Evolutionary conservation across 306 rosid species (phyloP).

Genomic region (Lagenaria siceraria): DNA sequence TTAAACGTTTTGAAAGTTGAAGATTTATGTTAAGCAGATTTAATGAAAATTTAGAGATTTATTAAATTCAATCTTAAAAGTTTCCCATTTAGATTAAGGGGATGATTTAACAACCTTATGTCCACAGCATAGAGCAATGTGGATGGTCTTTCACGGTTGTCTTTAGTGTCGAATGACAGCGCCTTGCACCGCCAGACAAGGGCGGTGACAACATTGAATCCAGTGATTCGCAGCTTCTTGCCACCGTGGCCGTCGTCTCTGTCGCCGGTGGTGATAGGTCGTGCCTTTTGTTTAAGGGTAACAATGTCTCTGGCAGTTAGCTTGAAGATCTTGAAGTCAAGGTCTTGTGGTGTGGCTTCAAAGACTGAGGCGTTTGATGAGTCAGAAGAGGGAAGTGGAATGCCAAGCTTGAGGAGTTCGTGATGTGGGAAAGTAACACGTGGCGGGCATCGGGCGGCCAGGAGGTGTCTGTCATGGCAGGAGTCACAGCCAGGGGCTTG

Average conservation of each 20-base stretch:
- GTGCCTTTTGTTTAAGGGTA: constrained; percentile 41
- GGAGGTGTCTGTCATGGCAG: constrained; percentile 38
- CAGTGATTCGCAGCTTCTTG: constrained; percentile 1
- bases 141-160: constrained; percentile 24
- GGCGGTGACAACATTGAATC: constrained; percentile 50
- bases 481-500: constrained; percentile 29
- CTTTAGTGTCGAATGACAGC: constrained; percentile 12
- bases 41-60: too few species aligned
- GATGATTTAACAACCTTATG: constrained; percentile 18
- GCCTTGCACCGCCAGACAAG: constrained; percentile 65
- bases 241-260: background rate
- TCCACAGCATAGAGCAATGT: constrained; percentile 53
- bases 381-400: background rate
- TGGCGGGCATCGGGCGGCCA: constrained; percentile 76
- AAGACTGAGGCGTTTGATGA: constrained; percentile 23
- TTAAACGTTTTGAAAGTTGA: too few species aligned
- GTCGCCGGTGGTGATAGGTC: background rate
- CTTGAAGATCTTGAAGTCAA: constrained; percentile 34
- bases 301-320: constrained; percentile 21
- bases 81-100: background rate
- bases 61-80: too few species aligned
- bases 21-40: too few species aligned
- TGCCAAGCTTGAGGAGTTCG: constrained; percentile 30
- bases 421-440: constrained; percentile 47
- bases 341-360: constrained; percentile 33